Base-by-base conservation (phyloP, 805 yeast species). In the Candida maris region DNA sequence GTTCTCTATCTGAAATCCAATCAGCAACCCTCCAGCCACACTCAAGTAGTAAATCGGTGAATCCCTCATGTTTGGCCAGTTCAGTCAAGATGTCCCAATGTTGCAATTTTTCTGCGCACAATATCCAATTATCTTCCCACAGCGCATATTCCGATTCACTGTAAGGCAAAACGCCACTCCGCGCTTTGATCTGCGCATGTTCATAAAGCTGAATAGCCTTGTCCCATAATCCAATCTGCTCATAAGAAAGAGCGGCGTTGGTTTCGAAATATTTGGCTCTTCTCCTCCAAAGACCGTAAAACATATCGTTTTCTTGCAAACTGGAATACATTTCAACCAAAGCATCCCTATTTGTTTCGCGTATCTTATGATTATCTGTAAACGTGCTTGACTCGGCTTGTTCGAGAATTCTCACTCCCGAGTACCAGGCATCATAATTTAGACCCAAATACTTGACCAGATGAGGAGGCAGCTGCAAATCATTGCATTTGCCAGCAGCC, bases 1-100 rank as follows among this genome's bases (percentile, higher is more conserved):
- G 93, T 46, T 91, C 97, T 45, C 89, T 75, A 53, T 94, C 98
- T 6, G 94, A 81, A 42, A 81, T 82, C 98, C 98, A 93, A 54
- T 93, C 97, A 6, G 98, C 97, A 26, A 93, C 95, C 54, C 99
- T 73, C 99, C 99, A 93, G 25, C 97, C 98, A 71, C 98, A 94
- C 59, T 93, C 99, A n/a, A 93, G 68, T 18, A 94, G 65, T 46
- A 93, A 68, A 54, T 93, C 98, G 0, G 97, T 88, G 57, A 91
- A 94, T 0, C 97, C 97, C 67, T 94, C 99, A 54, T 94, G 97
- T 51, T 91, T 88, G 3, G 98, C 97, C 20, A 94, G 69, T 52
- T 93, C 99, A 0, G 98, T 91, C 41, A 93, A 68, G 32, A 93
- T 82, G 55, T 93, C 98, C 99, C 99, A 93, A 47, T 93, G 97